Conservation (phyloP, 495 filamentous ascomycete species). For the Lasiosphaeria hispida region DNA sequence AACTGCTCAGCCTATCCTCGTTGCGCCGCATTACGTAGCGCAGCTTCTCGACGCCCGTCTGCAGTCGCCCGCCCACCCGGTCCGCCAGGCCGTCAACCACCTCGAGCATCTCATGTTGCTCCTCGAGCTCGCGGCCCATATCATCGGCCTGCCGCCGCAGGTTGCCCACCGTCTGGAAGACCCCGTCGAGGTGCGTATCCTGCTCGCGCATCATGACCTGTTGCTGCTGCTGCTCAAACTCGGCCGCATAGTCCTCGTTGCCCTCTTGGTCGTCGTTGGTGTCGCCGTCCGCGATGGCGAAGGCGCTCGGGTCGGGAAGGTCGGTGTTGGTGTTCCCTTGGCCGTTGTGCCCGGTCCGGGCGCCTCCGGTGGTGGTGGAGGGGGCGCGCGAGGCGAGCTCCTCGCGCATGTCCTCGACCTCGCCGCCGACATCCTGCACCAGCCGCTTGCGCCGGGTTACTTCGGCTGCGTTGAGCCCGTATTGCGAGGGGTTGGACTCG, state of each 20-base stretch:
- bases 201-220: constrained; percentile 90
- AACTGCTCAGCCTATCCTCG: constrained; percentile 87
- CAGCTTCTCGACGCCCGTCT: constrained; percentile 81
- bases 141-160: constrained; percentile 83
- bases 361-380: too few species aligned
- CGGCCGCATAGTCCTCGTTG: constrained; percentile 62
- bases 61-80: constrained; percentile 79
- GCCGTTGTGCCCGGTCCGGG: constrained; percentile 24
- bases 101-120: constrained; percentile 79
- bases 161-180: constrained; percentile 89
- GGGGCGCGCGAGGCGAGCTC: constrained; percentile 60
- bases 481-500: constrained; percentile 85
- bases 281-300: constrained; percentile 47
- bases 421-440: constrained; percentile 83
- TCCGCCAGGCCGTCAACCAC: constrained; percentile 79
- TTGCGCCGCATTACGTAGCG: constrained; percentile 82
- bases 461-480: constrained; percentile 81
- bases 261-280: constrained; percentile 35
- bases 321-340: constrained; percentile 36
- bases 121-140: constrained; percentile 94
- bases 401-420: constrained; percentile 83
- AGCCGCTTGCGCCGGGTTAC: constrained; percentile 76
- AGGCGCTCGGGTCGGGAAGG: constrained; percentile 71
- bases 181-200: constrained; percentile 87
- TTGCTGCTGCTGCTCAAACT: constrained; percentile 90